Percentiles rank a stretch among this genome's conserved stretches.
Evolutionary conservation across 371 early-diverging fungal genomes (phyloP).

Genomic region (Haplosporangium sp.): DNA sequence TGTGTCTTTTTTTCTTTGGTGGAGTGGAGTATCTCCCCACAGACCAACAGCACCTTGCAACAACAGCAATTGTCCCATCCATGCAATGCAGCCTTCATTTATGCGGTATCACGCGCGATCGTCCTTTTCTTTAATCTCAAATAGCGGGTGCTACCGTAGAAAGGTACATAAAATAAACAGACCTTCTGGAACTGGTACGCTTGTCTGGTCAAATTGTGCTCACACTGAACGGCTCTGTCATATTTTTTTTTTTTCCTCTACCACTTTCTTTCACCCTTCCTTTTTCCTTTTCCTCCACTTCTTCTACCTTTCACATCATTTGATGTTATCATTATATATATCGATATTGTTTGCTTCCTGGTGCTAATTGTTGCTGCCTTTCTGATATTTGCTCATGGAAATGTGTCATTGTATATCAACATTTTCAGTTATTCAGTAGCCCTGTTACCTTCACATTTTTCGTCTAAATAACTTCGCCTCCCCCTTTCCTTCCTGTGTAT

Average conservation of each 20-base stretch:
- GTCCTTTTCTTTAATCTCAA: not conserved
- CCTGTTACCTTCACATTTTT: not conserved
- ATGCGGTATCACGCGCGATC: constrained; percentile 6
- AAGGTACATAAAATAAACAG: not conserved
- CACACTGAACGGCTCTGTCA: not conserved
- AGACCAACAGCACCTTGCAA: not conserved
- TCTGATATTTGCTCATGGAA: not conserved
- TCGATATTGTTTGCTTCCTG: not conserved
- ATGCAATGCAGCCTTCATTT: not conserved
- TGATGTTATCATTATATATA: not conserved
- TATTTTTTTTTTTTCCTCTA: not conserved
- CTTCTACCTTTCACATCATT: not conserved
- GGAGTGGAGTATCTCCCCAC: not conserved
- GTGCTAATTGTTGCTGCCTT: no score
- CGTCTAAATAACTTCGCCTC: not conserved
- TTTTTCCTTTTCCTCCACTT: not conserved
- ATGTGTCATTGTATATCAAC: not conserved
- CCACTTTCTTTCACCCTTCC: not conserved
- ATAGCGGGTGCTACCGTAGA: no score
- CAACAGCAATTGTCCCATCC: not conserved
- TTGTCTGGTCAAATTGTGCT: no score
- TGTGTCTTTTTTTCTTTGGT: not conserved
- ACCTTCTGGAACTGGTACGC: not conserved
- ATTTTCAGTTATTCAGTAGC: not conserved
- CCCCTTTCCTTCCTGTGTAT: not conserved